Evolutionary conservation across 2,329 filamentous ascomycete genomes (phyloP).

Genomic region (Aspergillus calidoustus): DNA sequence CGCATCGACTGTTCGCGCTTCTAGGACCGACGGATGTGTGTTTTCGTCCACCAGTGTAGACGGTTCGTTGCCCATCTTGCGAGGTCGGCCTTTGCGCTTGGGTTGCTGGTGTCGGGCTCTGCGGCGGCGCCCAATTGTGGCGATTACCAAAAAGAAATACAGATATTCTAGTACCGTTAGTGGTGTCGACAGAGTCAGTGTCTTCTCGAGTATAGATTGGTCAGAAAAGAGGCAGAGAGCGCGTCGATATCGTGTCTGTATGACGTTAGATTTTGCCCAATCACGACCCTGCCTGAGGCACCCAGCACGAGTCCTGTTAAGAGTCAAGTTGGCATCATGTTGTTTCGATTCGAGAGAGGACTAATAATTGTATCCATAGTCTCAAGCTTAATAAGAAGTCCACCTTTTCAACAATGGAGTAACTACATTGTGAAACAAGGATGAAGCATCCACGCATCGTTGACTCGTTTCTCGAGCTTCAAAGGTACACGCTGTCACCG

Average conservation of each 20-base stretch:
- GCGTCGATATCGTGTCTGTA: constrained; percentile 6
- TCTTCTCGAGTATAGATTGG: background rate
- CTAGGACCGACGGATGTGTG: constrained; percentile 67
- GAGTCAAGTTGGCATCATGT: background rate
- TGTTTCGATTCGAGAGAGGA: background rate
- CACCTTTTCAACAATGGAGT: background rate
- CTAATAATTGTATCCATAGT: background rate
- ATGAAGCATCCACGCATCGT: background rate
- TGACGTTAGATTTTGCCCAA: constrained; percentile 21
- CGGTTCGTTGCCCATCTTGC: constrained; percentile 81
- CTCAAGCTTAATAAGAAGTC: background rate
- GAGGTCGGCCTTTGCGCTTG: constrained; percentile 24
- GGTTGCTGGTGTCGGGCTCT: constrained; percentile 28
- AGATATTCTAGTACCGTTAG: background rate
- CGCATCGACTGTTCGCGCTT: constrained; percentile 70
- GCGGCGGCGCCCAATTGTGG: constrained; percentile 30
- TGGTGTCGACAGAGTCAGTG: background rate
- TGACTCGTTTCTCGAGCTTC: background rate
- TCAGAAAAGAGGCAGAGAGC: background rate
- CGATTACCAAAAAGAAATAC: background rate
- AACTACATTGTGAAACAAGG: background rate
- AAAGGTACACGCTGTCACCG: constrained; percentile 6
- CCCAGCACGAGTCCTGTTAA: background rate
- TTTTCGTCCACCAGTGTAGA: constrained; percentile 70
- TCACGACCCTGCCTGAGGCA: constrained; percentile 21